phyloP scores from a whole-genome alignment of 805 yeast genomes.

The Candida tibetensis region DNA sequence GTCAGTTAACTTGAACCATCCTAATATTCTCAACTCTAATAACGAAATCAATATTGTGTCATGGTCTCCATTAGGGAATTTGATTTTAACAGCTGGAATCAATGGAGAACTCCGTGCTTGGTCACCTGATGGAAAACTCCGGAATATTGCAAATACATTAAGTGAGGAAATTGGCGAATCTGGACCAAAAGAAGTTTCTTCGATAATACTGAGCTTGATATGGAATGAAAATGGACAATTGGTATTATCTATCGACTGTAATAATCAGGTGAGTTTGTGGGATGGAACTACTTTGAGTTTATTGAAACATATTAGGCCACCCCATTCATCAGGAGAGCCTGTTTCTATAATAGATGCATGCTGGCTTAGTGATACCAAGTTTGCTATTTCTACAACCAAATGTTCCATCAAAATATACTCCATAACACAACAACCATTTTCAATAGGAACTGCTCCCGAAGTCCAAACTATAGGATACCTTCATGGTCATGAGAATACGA shows the following conservation, averaged over 20 bases:
- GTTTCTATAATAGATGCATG: conserved; percentile 47
- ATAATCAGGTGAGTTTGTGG: conserved; percentile 54
- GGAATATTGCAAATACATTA: conserved; percentile 39
- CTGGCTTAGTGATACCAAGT: conserved; percentile 71
- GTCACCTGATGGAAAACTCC: conserved; percentile 66
- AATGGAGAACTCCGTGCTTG: conserved; percentile 79
- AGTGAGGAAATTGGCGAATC: conserved; percentile 5
- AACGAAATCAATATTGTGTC: conserved; percentile 35
- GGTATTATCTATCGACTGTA: conserved; percentile 57
- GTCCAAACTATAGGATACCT: conserved; percentile 31
- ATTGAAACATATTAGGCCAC: conserved; percentile 24
- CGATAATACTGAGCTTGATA: conserved; percentile 48
- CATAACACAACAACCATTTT: conserved; percentile 14
- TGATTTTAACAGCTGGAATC: conserved; percentile 60
- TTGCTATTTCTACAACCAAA: conserved; percentile 64
- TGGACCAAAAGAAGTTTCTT: conserved; percentile 10
- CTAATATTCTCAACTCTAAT: conserved; percentile 15
- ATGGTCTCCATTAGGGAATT: conserved; percentile 69
- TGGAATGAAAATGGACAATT: conserved; percentile 62
- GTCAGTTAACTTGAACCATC: conserved; percentile 30
- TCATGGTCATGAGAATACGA: conserved; percentile 62
- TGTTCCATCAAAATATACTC: conserved; percentile 56
- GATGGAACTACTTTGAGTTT: conserved; percentile 46
- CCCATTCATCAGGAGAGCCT: conserved; percentile 8
- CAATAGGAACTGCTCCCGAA: conserved; percentile 10